Evolutionary conservation across 2,329 filamentous ascomycete genomes (phyloP).

Genomic region (Neoarthrinium moseri): DNA sequence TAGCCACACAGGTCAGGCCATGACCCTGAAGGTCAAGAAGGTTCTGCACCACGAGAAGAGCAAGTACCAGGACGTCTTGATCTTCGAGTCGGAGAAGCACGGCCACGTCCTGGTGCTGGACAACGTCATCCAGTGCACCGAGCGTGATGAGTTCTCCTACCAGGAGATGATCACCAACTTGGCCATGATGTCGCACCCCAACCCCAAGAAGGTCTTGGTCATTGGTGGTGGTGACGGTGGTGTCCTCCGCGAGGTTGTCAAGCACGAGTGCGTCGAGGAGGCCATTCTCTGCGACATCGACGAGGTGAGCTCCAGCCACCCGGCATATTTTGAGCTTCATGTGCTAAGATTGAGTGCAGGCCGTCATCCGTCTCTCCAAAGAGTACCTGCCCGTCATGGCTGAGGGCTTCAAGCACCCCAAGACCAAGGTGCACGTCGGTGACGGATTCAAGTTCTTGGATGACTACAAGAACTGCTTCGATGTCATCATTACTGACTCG

Average conservation of each 20-base stretch:
- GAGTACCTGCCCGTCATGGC: conserved; percentile 95
- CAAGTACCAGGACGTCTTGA: conserved; percentile 97
- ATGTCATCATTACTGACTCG: conserved; percentile 99
- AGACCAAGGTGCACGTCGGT: conserved; percentile 87
- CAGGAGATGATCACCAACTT: conserved; percentile 99
- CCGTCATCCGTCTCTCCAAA: conserved; percentile 97
- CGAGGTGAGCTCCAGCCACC: conserved; percentile 55
- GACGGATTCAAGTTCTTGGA: conserved; percentile 99
- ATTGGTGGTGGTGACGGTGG: conserved; percentile 97
- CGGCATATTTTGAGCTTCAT: conserved; percentile 33
- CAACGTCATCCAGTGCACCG: conserved; percentile 98
- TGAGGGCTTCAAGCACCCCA: conserved; percentile 89
- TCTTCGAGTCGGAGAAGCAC: conserved; percentile 98
- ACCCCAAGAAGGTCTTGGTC: conserved; percentile 97
- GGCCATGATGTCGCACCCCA: conserved; percentile 96
- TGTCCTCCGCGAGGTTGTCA: conserved; percentile 97
- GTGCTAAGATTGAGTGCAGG: conserved; percentile 42
- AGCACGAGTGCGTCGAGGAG: conserved; percentile 96
- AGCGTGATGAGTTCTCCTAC: conserved; percentile 98
- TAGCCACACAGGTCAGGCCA: conserved; percentile 72
- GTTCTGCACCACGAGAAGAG: conserved; percentile 99
- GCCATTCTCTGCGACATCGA: conserved; percentile 98
- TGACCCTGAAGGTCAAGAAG: conserved; percentile 97
- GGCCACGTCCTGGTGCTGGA: conserved; percentile 95
- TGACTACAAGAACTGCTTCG: conserved; percentile 95